Evolutionary conservation across 2,329 filamentous ascomycete genomes (phyloP).

Genomic region (Dactylellina cionopaga): DNA sequence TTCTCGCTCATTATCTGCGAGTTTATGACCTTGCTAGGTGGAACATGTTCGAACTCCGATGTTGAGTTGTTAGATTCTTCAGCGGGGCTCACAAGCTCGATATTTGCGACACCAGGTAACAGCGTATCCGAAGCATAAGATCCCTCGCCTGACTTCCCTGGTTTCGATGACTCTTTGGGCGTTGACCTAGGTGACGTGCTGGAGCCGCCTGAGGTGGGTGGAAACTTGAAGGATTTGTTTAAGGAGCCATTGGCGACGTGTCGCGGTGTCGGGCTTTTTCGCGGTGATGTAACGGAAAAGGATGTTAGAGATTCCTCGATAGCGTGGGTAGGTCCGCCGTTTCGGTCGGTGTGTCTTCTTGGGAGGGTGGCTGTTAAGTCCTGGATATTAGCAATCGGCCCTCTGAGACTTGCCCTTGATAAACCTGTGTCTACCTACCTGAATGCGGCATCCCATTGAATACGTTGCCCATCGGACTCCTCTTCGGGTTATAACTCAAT

Average conservation of each 20-base stretch:
- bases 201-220: constrained; percentile 60
- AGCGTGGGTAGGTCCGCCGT: constrained; percentile 31
- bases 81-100: constrained; percentile 59
- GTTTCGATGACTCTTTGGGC: constrained; percentile 54
- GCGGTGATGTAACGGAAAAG: constrained; percentile 45
- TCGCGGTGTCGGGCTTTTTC: constrained; percentile 28
- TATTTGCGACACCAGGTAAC: constrained; percentile 55
- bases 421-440: constrained; percentile 32
- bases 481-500: constrained; percentile 45
- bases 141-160: constrained; percentile 56
- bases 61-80: constrained; percentile 60
- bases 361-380: constrained; percentile 32
- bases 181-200: constrained; percentile 8
- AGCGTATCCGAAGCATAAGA: constrained; percentile 52
- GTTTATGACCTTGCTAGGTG: constrained; percentile 54
- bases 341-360: constrained; percentile 7
- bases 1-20: constrained; percentile 76
- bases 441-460: constrained; percentile 37
- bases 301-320: constrained; percentile 52
- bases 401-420: too few relatives aligned
- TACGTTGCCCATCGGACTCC: constrained; percentile 33
- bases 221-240: constrained; percentile 68
- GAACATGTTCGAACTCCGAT: constrained; percentile 57
- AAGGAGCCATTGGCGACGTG: constrained; percentile 43
- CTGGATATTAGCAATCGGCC: constrained; percentile 7